Evolutionary conservation across 305 asterid genomes (phyloP).

Genomic region (Withania somnifera): DNA sequence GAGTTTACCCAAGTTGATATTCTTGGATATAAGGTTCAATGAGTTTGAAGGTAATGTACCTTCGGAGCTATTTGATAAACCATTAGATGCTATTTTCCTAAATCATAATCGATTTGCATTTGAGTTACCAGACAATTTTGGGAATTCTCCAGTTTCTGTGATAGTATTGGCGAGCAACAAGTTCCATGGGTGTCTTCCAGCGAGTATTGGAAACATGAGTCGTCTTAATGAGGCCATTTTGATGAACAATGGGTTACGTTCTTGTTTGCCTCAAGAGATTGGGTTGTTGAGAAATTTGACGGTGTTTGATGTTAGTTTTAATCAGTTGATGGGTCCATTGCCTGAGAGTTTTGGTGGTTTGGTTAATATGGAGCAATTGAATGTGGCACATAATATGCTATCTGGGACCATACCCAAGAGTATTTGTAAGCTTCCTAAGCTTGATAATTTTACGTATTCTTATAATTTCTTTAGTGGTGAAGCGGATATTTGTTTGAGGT

Average conservation of each 20-base stretch:
- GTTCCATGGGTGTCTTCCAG: constrained; percentile 75
- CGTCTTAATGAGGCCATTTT: constrained; percentile 53
- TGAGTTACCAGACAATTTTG: constrained; percentile 72
- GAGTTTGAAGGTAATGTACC: constrained; percentile 85
- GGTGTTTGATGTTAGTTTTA: constrained; percentile 57
- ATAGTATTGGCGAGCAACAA: constrained; percentile 61
- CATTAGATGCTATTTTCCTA: constrained; percentile 70
- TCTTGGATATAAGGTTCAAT: constrained; percentile 56
- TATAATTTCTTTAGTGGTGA: constrained; percentile 67
- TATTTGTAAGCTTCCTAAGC: constrained; percentile 42
- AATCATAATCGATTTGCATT: constrained; percentile 65
- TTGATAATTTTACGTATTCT: constrained; percentile 45
- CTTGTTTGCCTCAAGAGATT: constrained; percentile 67
- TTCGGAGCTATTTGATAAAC: constrained; percentile 47
- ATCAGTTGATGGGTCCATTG: constrained; percentile 47
- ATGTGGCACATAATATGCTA: constrained; percentile 54
- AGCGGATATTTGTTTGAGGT: constrained; percentile 44
- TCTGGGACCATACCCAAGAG: constrained; percentile 45
- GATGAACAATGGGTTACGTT: constrained; percentile 55
- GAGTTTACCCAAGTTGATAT: constrained; percentile 40
- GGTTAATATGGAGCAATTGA: constrained; percentile 62
- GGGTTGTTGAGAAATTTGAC: constrained; percentile 60
- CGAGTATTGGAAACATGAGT: constrained; percentile 65
- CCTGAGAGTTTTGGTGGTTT: constrained; percentile 48
- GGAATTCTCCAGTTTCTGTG: constrained; percentile 82